Percentiles rank a stretch among this genome's conserved stretches.
Evolutionary conservation across 1,284 basidiomycete species (phyloP).

Genomic region (Trichosporon ovoides): DNA sequence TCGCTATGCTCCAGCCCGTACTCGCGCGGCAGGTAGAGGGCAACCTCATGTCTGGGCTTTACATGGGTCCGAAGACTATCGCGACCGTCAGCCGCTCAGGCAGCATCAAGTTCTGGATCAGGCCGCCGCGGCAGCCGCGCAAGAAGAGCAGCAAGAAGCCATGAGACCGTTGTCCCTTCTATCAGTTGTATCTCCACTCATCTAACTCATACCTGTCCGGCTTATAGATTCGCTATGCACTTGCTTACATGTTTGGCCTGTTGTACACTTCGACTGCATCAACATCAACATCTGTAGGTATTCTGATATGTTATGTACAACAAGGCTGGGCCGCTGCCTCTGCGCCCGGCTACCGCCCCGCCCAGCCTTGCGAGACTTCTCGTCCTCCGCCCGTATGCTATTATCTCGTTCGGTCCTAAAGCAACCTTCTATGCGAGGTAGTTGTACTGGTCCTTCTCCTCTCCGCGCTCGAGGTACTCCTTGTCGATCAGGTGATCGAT

Average conservation of each 20-base stretch:
- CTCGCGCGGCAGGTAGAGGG: constrained; percentile 71
- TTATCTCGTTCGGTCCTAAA: background rate
- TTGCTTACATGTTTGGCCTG: background rate
- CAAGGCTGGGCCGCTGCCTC: background rate
- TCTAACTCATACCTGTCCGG: too few species aligned
- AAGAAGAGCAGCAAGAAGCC: constrained; percentile 8
- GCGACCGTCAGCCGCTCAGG: constrained; percentile 68
- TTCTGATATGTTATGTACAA: constrained; percentile 5
- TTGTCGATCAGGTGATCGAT: constrained; percentile 95
- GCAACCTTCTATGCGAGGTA: constrained; percentile 5
- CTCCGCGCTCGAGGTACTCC: constrained; percentile 92
- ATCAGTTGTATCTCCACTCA: background rate
- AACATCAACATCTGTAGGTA: background rate
- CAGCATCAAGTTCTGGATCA: constrained; percentile 72
- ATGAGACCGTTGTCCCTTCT: background rate
- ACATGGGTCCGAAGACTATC: constrained; percentile 68
- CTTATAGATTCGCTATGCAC: too few species aligned
- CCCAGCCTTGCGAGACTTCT: background rate
- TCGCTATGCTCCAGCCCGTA: constrained; percentile 85
- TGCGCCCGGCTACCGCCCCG: too few species aligned
- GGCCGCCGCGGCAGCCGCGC: constrained; percentile 52
- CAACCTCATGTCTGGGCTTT: constrained; percentile 64
- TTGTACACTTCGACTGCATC: constrained; percentile 5
- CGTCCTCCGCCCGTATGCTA: too few species aligned
- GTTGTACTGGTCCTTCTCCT: constrained; percentile 54